A percentile compares a stretch with the other conserved stretches of the same genome.
phyloP scores from a whole-genome alignment of 1,284 basidiomycete genomes.

The Ceratobasidium sp. region DNA sequence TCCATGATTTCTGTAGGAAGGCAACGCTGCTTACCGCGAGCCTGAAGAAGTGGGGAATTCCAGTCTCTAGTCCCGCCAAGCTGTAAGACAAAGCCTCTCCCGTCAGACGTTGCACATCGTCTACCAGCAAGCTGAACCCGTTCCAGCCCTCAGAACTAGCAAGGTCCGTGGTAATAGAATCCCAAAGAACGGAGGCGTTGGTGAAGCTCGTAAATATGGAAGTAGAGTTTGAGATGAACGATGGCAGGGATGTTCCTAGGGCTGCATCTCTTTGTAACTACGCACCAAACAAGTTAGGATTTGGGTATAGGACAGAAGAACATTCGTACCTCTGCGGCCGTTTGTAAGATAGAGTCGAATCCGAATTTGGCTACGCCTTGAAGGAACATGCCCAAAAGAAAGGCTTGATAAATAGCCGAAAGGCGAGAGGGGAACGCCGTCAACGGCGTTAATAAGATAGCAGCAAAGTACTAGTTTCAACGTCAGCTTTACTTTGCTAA shows the following conservation, averaged over 20 bases:
- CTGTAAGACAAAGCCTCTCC: slow-evolving; percentile 74
- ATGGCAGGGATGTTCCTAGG: slow-evolving; percentile 73
- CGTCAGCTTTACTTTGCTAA: background rate
- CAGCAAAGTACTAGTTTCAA: slow-evolving; percentile 66
- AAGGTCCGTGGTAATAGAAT: slow-evolving; percentile 59
- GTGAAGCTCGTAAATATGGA: slow-evolving; percentile 68
- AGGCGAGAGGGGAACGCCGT: slow-evolving; percentile 84
- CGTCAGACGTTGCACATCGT: slow-evolving; percentile 83
- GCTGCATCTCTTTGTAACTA: slow-evolving; percentile 79
- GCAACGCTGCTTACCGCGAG: slow-evolving; percentile 72
- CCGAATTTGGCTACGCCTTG: slow-evolving; percentile 82
- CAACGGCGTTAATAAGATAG: slow-evolving; percentile 78
- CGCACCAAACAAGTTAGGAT: slow-evolving; percentile 37
- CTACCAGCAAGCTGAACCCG: slow-evolving; percentile 80
- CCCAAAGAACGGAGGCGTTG: slow-evolving; percentile 74
- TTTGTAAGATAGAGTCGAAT: slow-evolving; percentile 83
- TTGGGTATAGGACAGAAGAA: slow-evolving; percentile 19
- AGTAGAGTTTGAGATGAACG: slow-evolving; percentile 76
- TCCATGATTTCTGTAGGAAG: background rate
- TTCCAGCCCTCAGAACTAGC: slow-evolving; percentile 66
- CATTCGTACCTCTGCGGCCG: slow-evolving; percentile 69
- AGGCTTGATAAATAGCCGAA: slow-evolving; percentile 81
- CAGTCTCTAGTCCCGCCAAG: slow-evolving; percentile 67
- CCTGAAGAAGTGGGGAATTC: slow-evolving; percentile 83
- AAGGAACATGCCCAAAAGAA: slow-evolving; percentile 83